These are phyloP conservation scores for Chlorella sp. DNA, from an alignment of 139 green algal genomes.

Conservation along the genomic window DNA sequence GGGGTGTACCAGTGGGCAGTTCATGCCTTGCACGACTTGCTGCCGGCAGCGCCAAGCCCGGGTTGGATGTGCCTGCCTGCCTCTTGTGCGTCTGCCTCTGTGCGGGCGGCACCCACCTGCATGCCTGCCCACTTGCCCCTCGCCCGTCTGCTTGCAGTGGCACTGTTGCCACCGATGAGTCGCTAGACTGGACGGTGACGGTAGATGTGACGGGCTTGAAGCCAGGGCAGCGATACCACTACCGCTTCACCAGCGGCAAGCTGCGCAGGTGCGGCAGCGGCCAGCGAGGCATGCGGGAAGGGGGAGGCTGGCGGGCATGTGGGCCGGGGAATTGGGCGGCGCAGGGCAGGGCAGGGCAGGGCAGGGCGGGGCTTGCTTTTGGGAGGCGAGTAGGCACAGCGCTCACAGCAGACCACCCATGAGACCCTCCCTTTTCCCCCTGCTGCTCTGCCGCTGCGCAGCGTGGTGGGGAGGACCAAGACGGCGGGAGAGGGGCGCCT, in stretches of 20 bases:
- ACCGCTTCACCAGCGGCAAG: constrained; percentile 41
- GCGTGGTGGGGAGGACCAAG: constrained; percentile 30
- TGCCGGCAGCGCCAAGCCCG: neutral
- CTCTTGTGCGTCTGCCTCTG: neutral
- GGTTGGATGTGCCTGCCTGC: no score
- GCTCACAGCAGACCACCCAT: neutral
- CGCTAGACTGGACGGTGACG: constrained; percentile 11
- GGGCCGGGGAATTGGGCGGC: no score
- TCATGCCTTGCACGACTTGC: no score
- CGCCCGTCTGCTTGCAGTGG: neutral
- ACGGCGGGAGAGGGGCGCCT: neutral
- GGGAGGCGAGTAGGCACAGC: neutral
- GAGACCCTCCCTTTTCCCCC: neutral
- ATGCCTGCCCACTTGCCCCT: neutral
- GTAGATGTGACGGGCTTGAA: constrained; percentile 15
- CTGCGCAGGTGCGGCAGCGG: neutral
- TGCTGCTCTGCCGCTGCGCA: neutral
- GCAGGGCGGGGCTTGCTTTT: no score
- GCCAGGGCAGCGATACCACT: constrained; percentile 8
- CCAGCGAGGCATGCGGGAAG: neutral
- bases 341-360: no score
- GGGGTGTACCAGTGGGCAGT: no score
- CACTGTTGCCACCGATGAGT: neutral
- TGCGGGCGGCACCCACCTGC: neutral
- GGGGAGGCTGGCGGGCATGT: neutral